Percentiles rank a stretch among this genome's conserved stretches.
Evolutionary conservation across 345 rosid species (phyloP).

Genomic region (Sonneratia alba): DNA sequence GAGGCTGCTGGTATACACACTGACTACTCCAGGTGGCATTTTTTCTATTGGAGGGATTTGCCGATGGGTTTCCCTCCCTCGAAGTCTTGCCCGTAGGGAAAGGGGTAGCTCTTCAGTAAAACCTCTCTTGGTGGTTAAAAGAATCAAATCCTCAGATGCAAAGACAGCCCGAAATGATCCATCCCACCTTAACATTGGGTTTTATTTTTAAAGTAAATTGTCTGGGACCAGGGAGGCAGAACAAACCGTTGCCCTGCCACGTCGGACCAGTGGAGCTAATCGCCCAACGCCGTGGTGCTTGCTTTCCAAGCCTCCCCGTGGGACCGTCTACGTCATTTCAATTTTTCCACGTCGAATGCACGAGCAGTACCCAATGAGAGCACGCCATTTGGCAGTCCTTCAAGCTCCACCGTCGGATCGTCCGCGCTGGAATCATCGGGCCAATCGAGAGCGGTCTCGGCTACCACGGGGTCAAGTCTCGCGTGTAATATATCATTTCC

Average conservation of each 20-base stretch:
- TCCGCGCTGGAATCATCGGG: conserved; percentile 27
- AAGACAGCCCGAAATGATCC: too few relatives aligned
- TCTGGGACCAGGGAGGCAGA: background rate
- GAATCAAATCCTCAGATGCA: too few relatives aligned
- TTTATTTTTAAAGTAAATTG: too few relatives aligned
- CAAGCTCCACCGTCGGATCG: conserved; percentile 24
- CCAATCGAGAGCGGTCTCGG: conserved; percentile 3
- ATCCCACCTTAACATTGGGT: too few relatives aligned
- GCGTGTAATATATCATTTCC: background rate
- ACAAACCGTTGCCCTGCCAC: background rate
- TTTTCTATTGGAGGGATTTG: too few relatives aligned
- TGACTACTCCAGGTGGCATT: too few relatives aligned
- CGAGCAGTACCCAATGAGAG: conserved; percentile 16
- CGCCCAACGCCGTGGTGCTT: background rate
- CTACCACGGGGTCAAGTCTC: background rate
- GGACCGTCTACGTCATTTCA: background rate
- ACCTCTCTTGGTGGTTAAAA: too few relatives aligned
- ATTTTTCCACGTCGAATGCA: conserved; percentile 39
- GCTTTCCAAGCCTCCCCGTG: background rate
- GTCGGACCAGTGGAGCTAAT: background rate
- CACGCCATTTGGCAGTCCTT: conserved; percentile 14
- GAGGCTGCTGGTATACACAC: too few relatives aligned
- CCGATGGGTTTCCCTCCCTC: too few relatives aligned
- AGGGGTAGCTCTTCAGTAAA: too few relatives aligned
- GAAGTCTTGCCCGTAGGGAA: too few relatives aligned